Percentiles rank a stretch among this genome's conserved stretches.
Conservation (phyloP, 306 rosid species). For the Argentina anserina region DNA sequence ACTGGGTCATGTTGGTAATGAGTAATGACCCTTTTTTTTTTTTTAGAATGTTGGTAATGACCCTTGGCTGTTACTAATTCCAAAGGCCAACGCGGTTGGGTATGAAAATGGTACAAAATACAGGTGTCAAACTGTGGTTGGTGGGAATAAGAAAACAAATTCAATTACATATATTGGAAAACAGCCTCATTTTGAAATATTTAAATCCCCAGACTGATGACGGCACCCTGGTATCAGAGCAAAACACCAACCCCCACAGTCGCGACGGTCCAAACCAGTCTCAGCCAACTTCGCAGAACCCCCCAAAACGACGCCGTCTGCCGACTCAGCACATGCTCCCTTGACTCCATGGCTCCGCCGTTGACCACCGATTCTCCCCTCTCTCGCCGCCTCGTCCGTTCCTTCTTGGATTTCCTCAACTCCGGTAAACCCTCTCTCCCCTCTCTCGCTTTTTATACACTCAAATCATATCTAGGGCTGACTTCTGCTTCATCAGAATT, state of each 20-base stretch:
- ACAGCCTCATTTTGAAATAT: too few relatives aligned
- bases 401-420: constrained; percentile 68
- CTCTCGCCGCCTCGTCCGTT: constrained; percentile 78
- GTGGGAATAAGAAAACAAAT: not conserved
- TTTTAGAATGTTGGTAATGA: too few relatives aligned
- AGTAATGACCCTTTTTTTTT: too few relatives aligned
- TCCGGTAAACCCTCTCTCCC: constrained; percentile 38
- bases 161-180: not conserved
- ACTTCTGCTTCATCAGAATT: not conserved
- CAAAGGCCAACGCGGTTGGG: too few relatives aligned
- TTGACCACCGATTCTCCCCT: constrained; percentile 56
- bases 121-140: not conserved
- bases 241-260: not conserved
- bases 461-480: not conserved
- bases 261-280: not conserved
- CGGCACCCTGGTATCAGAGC: not conserved
- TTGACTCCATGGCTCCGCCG: constrained; percentile 40
- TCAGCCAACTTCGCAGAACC: not conserved
- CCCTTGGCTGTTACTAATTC: too few relatives aligned
- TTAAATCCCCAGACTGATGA: not conserved
- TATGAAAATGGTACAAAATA: too few relatives aligned
- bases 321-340: constrained; percentile 11
- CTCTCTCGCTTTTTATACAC: not conserved
- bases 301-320: not conserved
- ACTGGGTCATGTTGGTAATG: too few relatives aligned